These are phyloP conservation scores for Phaffia australis DNA, from an alignment of 768 basidiomycete species.

Conservation along the genomic window DNA sequence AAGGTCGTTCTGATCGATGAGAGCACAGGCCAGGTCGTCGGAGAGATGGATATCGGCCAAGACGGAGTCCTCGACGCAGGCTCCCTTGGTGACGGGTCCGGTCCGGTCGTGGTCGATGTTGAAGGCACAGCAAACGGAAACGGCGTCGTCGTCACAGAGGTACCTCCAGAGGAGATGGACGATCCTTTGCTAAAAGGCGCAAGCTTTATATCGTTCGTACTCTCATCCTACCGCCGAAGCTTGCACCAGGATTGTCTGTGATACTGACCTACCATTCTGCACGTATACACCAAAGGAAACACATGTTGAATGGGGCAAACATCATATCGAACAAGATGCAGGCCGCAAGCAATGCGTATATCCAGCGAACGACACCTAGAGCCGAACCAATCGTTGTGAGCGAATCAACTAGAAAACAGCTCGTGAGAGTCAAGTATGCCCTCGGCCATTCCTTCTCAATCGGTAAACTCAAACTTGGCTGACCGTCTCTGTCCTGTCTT, in stretches of 20 bases:
- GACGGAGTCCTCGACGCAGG: background rate
- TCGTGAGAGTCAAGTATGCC: constrained; percentile 15
- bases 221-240: background rate
- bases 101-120: background rate
- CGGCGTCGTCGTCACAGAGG: constrained; percentile 21
- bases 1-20: constrained; percentile 21
- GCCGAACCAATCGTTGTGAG: constrained; percentile 9
- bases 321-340: background rate
- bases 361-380: constrained; percentile 15
- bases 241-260: background rate
- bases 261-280: background rate
- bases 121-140: background rate
- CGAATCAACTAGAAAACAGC: constrained; percentile 1
- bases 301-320: constrained; percentile 8
- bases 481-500: background rate
- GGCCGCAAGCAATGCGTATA: constrained; percentile 8
- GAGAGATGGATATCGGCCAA: constrained; percentile 13
- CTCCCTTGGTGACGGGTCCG: background rate
- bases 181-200: constrained; percentile 23
- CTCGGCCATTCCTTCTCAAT: background rate
- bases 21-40: constrained; percentile 22
- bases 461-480: background rate
- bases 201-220: constrained; percentile 8
- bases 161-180: constrained; percentile 19
- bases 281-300: background rate